phyloP scores from a whole-genome alignment of 345 rosid genomes.

The Mangifera indica region DNA sequence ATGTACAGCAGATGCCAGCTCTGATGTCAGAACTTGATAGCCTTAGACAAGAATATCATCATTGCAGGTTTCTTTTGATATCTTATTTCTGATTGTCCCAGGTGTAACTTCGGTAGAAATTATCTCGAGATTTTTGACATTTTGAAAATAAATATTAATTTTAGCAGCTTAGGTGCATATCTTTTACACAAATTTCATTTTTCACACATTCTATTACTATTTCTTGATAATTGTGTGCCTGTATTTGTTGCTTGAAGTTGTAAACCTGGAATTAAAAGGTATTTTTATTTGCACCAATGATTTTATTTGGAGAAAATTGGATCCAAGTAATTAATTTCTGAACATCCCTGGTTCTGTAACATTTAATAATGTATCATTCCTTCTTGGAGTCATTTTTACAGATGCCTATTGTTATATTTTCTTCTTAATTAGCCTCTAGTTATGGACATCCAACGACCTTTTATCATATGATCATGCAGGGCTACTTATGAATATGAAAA shows the following conservation, averaged over 20 bases:
- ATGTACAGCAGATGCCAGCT: conserved; percentile 77
- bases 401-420: background rate
- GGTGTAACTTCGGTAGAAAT: background rate
- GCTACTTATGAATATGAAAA: conserved; percentile 81
- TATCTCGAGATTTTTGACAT: background rate
- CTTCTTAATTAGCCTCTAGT: background rate
- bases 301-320: background rate
- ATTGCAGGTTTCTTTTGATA: conserved; percentile 64
- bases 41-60: conserved; percentile 87
- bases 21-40: conserved; percentile 75
- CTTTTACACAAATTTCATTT: conserved; percentile 2
- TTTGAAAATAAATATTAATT: background rate
- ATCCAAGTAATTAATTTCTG: background rate
- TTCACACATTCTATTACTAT: background rate
- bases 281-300: background rate
- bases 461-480: conserved; percentile 48
- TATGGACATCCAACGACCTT: background rate
- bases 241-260: background rate
- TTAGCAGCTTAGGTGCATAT: background rate
- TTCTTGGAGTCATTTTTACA: background rate
- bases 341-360: background rate
- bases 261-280: conserved; percentile 15
- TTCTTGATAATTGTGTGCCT: background rate
- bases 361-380: background rate
- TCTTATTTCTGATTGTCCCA: conserved; percentile 14